Evolutionary conservation across 441 rosid genomes (phyloP).

Genomic region (Cnidoscolus chayamansa): DNA sequence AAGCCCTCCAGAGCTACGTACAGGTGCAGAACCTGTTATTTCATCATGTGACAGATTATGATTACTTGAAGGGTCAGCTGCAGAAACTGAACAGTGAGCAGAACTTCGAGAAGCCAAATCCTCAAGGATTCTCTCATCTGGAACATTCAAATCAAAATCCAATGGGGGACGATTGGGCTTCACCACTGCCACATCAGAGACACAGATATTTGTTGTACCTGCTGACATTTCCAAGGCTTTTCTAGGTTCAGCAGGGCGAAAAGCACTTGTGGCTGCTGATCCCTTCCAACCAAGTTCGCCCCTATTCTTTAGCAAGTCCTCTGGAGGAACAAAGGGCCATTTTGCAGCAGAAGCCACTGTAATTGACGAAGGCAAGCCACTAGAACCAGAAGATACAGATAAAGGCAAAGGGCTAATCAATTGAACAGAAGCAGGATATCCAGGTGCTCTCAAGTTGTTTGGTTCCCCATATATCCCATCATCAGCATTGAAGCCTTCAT

Average conservation of each 20-base stretch:
- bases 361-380: constrained; percentile 58
- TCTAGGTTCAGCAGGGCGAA: constrained; percentile 93
- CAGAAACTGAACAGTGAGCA: constrained; percentile 35
- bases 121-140: constrained; percentile 74
- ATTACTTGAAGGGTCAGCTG: constrained; percentile 26
- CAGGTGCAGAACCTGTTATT: constrained; percentile 33
- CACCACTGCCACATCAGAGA: constrained; percentile 42
- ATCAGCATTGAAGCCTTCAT: constrained; percentile 70
- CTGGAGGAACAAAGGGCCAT: constrained; percentile 78
- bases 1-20: constrained; percentile 55
- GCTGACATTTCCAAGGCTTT: constrained; percentile 46
- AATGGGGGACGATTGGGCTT: constrained; percentile 54
- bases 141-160: constrained; percentile 80
- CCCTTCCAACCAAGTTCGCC: constrained; percentile 92
- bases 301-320: constrained; percentile 62
- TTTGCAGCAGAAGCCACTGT: constrained; percentile 93
- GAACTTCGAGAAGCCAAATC: constrained; percentile 54
- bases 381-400: constrained; percentile 41
- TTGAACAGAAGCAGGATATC: constrained; percentile 38
- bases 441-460: constrained; percentile 34
- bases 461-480: constrained; percentile 48
- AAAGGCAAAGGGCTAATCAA: constrained; percentile 42
- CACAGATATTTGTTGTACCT: constrained; percentile 26
- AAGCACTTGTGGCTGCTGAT: constrained; percentile 98
- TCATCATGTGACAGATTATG: constrained; percentile 30